These are phyloP conservation scores for Pseudogymnoascus sp. DNA, from an alignment of 2,329 filamentous ascomycete species.

Conservation along the genomic window DNA sequence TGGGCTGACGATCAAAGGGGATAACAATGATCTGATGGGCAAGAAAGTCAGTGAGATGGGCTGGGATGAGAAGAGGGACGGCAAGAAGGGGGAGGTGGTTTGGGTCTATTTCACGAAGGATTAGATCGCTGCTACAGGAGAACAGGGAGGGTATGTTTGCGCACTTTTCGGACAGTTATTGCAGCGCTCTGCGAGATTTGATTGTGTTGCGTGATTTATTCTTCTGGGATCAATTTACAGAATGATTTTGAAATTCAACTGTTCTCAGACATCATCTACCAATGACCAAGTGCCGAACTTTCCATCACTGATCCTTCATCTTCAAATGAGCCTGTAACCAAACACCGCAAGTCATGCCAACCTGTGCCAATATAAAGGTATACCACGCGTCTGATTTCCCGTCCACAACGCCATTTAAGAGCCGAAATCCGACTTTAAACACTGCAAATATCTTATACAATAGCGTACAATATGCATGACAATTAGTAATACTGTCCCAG, in stretches of 20 bases:
- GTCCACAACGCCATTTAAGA: not conserved
- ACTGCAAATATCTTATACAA: not conserved
- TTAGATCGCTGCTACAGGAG: not conserved
- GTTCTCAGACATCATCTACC: not conserved
- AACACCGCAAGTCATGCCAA: not conserved
- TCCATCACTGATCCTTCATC: not conserved
- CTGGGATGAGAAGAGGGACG: constrained; percentile 46
- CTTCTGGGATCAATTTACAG: not conserved
- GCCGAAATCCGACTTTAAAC: not conserved
- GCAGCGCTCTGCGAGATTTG: not conserved
- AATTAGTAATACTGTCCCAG: constrained; percentile 3
- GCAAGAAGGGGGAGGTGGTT: constrained; percentile 41
- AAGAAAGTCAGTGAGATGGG: constrained; percentile 47
- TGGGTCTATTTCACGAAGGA: constrained; percentile 51
- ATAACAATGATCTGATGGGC: constrained; percentile 39
- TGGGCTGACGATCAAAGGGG: constrained; percentile 43
- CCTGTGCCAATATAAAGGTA: not conserved
- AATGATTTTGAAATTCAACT: not conserved
- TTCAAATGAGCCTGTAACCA: not conserved
- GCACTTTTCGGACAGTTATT: not conserved
- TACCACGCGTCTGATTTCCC: not conserved
- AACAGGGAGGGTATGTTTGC: not conserved
- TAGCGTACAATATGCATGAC: not conserved
- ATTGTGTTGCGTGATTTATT: not conserved
- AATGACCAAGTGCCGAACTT: not conserved